These are phyloP conservation scores for Penicillium sumatraense DNA, from an alignment of 2,329 filamentous ascomycete species.

Conservation along the genomic window DNA sequence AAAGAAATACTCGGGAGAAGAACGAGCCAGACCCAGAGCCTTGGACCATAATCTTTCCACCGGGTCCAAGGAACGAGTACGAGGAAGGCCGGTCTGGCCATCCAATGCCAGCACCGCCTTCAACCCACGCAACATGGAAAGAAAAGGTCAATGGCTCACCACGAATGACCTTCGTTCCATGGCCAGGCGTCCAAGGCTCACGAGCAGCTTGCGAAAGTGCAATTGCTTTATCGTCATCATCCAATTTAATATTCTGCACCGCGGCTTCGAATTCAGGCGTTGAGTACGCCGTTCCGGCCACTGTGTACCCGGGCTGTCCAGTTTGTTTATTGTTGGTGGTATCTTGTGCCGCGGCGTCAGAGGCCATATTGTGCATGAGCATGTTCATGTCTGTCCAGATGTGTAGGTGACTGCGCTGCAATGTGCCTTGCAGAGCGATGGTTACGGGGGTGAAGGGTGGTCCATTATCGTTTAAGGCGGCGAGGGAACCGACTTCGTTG, in stretches of 20 bases:
- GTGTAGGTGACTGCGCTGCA: constrained; percentile 88
- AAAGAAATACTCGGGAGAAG: constrained; percentile 40
- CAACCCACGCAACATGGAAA: constrained; percentile 79
- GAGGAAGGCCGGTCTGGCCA: constrained; percentile 31
- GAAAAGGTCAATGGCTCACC: constrained; percentile 80
- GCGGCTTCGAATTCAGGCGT: constrained; percentile 70
- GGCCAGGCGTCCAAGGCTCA: constrained; percentile 53
- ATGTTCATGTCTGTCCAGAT: constrained; percentile 89
- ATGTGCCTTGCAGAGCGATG: constrained; percentile 84
- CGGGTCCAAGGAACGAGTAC: constrained; percentile 21
- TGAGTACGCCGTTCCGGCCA: constrained; percentile 86
- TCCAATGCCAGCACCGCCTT: constrained; percentile 44
- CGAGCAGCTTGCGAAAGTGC: constrained; percentile 47
- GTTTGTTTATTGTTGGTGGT: constrained; percentile 61
- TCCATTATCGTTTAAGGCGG: constrained; percentile 31
- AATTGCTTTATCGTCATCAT: constrained; percentile 49
- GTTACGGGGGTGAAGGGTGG: constrained; percentile 71
- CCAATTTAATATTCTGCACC: constrained; percentile 16
- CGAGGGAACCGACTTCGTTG: constrained; percentile 55
- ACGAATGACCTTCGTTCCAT: constrained; percentile 73
- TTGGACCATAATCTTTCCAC: constrained; percentile 6
- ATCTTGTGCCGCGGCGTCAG: constrained; percentile 28
- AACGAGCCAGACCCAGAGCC: constrained; percentile 20
- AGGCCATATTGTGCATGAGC: constrained; percentile 67
- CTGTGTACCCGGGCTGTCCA: constrained; percentile 70